Evolutionary conservation across 1,284 basidiomycete genomes (phyloP), one percentile per base, ranked within the genome.

Genomic region (Cryptococcus neoformans): DNA sequence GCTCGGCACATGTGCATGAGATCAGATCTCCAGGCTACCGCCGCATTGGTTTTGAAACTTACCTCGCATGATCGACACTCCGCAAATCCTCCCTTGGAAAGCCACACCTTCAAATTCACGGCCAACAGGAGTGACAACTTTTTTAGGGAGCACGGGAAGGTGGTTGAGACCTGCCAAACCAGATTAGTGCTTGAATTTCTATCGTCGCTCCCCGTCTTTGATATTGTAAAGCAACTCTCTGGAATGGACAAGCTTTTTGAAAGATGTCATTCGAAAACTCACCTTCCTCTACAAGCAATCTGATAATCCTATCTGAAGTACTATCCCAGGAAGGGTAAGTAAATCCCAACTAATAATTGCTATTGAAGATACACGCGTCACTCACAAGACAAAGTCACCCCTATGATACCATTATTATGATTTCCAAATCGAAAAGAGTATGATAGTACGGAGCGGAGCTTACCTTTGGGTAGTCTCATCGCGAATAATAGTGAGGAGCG

Each of bases 71-170:
- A 97, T 96, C 2, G 90, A 92, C 34, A 96, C 92, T 14, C 92
- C 92, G 70, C 92, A 94, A 63, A 97, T 96, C 79, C 91, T 90
- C 16, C 93, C 93, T 70, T 93, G 87, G 74, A 96, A 96, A 0
- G 88, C 87, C 5, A 95, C 90, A 14, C 93, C 93, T 55, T 90
- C 83, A 71, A 93, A 96, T 7, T 81, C 81, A 51, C 85, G 84
- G 44, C 92, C 92, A 82, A 90, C 74, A 39, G 77, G 76, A 28
- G 78, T 77, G 14, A 64, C 61, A n/a, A 79, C 85, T 3, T 84
- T 87, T 80, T 90, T 89, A 41, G 88, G 85, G 12, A 93, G 79
- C 35, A 97, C 92, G 1, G 95, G 95, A 7, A 99, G 82, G 77
- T 98, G 92, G 78, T 99, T 98, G 58, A 98, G 80, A n/a, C 94